phyloP scores from a whole-genome alignment of 2,329 filamentous ascomycete species.

The Rutstroemia sp. region DNA sequence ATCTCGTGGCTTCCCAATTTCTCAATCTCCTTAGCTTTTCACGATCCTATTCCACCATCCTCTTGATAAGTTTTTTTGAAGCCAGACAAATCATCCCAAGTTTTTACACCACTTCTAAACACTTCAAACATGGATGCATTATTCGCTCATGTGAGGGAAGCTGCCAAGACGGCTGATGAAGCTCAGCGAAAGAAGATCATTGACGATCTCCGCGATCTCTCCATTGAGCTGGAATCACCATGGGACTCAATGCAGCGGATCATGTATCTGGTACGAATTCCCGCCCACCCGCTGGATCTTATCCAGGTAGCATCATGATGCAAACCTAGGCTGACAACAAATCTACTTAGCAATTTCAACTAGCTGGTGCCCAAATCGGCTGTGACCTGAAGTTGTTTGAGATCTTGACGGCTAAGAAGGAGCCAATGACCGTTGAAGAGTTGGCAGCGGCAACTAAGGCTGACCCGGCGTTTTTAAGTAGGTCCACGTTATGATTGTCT shows the following conservation, averaged over 20 bases:
- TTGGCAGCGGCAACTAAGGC: background rate
- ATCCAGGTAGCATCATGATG: background rate
- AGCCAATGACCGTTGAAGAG: background rate
- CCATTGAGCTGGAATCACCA: conserved; percentile 6
- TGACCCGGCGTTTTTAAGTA: conserved; percentile 3
- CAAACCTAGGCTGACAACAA: background rate
- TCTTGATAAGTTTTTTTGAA: background rate
- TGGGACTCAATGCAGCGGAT: conserved; percentile 8
- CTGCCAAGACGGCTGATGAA: background rate
- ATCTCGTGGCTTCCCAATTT: background rate
- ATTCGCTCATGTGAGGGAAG: background rate
- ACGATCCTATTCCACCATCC: background rate
- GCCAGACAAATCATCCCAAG: background rate
- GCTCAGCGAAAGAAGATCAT: conserved; percentile 3
- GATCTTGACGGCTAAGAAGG: background rate
- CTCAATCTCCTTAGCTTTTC: background rate
- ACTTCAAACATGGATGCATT: background rate
- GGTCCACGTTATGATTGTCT: background rate
- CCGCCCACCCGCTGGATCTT: background rate
- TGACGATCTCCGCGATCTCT: conserved; percentile 4
- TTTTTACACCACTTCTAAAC: background rate
- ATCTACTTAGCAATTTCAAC: conserved; percentile 5
- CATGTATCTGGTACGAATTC: background rate
- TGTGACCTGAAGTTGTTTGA: conserved; percentile 5
- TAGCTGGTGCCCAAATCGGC: conserved; percentile 1